These are phyloP conservation scores for Neodidymelliopsis sp. DNA, from an alignment of 2,329 filamentous ascomycete genomes.

Conservation along the genomic window DNA sequence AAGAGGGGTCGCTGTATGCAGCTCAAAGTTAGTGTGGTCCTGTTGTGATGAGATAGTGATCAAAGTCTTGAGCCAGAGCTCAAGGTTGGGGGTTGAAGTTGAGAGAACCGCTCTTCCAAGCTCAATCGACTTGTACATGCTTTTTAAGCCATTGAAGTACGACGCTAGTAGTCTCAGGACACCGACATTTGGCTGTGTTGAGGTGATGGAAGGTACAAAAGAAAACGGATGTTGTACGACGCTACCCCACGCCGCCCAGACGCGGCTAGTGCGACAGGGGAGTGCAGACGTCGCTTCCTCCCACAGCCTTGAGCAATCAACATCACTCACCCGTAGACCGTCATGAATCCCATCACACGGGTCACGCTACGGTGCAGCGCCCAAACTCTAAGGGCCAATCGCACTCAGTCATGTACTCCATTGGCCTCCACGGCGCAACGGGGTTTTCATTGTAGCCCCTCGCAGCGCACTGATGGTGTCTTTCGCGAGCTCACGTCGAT, in stretches of 20 bases:
- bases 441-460: slow-evolving; percentile 35
- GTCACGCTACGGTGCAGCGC: slow-evolving; percentile 29
- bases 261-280: slow-evolving; percentile 22
- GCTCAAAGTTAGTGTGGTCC: slow-evolving; percentile 32
- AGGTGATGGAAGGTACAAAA: slow-evolving; percentile 3
- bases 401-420: neutral
- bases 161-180: slow-evolving; percentile 5
- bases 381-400: slow-evolving; percentile 12
- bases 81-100: slow-evolving; percentile 30
- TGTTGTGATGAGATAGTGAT: slow-evolving; percentile 45
- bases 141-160: slow-evolving; percentile 6
- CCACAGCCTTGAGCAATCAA: slow-evolving; percentile 13
- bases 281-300: slow-evolving; percentile 30
- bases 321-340: too few species aligned
- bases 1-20: slow-evolving; percentile 22
- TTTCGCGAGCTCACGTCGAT: slow-evolving; percentile 60
- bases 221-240: slow-evolving; percentile 12
- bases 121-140: slow-evolving; percentile 41
- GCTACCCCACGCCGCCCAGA: slow-evolving; percentile 28
- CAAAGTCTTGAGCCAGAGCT: slow-evolving; percentile 48
- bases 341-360: slow-evolving; percentile 33
- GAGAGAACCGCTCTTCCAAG: slow-evolving; percentile 46
- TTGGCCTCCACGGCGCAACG: slow-evolving; percentile 12
- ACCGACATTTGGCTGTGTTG: neutral
- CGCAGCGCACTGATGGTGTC: slow-evolving; percentile 62